These are phyloP conservation scores for Fereydounia khargensis DNA, from an alignment of 1,284 basidiomycete species.

Conservation along the genomic window DNA sequence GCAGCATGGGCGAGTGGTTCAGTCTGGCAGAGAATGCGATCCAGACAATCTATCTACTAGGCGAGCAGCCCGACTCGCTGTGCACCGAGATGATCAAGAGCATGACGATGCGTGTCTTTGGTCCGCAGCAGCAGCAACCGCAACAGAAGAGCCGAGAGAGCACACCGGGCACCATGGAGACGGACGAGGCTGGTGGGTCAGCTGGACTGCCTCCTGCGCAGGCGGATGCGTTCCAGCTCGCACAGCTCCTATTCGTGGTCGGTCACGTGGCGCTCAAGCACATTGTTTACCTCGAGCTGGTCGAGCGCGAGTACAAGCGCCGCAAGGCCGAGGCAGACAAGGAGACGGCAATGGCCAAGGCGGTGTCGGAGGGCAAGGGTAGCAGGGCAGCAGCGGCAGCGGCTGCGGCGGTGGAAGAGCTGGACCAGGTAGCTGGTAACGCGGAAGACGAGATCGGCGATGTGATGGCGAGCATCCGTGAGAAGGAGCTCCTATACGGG, in stretches of 20 bases:
- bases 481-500: constrained; percentile 84
- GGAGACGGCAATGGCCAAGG: constrained; percentile 39
- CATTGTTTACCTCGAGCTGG: constrained; percentile 90
- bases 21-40: constrained; percentile 92
- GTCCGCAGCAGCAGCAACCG: constrained; percentile 23
- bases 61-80: constrained; percentile 85
- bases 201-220: constrained; percentile 1
- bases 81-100: constrained; percentile 80
- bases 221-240: constrained; percentile 71
- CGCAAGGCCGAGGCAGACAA: constrained; percentile 84
- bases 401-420: constrained; percentile 65
- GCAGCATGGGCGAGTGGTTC: constrained; percentile 63
- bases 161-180: constrained; percentile 1
- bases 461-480: constrained; percentile 75
- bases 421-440: constrained; percentile 95
- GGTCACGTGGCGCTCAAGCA: constrained; percentile 97
- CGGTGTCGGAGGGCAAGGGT: constrained; percentile 38
- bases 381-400: constrained; percentile 37
- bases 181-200: constrained; percentile 3
- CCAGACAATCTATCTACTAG: constrained; percentile 91
- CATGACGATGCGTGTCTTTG: constrained; percentile 73
- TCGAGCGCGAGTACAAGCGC: constrained; percentile 95
- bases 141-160: not conserved
- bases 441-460: constrained; percentile 98
- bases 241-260: constrained; percentile 87